phyloP scores from a whole-genome alignment of 768 basidiomycete species.

The Phlegmacium glaucopus region DNA sequence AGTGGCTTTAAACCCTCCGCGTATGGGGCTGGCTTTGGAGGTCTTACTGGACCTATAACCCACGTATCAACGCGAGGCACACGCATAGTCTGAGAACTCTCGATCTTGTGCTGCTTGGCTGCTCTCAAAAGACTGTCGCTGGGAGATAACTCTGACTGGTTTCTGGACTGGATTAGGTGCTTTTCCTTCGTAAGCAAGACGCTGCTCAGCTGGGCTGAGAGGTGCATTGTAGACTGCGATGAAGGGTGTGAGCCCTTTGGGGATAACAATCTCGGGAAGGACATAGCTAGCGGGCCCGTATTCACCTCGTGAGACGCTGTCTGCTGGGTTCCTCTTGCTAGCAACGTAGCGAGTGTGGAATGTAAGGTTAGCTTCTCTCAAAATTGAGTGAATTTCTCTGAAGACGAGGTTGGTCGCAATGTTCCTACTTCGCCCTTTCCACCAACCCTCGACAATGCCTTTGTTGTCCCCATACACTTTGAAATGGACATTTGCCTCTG shows the following conservation, averaged over 20 bases:
- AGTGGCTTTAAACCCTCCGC: no score
- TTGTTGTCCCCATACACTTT: conserved; percentile 34
- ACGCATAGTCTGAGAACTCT: no score
- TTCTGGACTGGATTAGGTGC: conserved; percentile 3
- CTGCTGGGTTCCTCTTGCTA: conserved; percentile 35
- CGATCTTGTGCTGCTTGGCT: no score
- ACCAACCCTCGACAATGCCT: conserved; percentile 41
- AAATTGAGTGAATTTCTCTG: conserved; percentile 15
- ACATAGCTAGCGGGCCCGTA: conserved; percentile 18
- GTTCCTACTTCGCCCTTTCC: conserved; percentile 34
- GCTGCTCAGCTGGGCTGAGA: conserved; percentile 6
- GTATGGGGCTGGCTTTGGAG: no score
- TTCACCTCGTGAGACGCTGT: conserved; percentile 32
- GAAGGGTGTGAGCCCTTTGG: conserved; percentile 17
- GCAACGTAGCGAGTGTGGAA: conserved; percentile 30
- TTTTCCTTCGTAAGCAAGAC: neutral
- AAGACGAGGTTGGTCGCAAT: conserved; percentile 25
- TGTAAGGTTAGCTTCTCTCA: neutral
- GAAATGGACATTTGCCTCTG: conserved; percentile 8
- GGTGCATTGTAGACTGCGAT: conserved; percentile 19
- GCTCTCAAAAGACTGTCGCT: no score
- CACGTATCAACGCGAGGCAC: no score
- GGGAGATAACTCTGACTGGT: no score
- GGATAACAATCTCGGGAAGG: conserved; percentile 26
- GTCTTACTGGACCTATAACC: no score